Evolutionary conservation across 1,139 yeast genomes (phyloP), one percentile per base, ranked within the genome.

Genomic region (Magnusiomyces suaveolens): DNA sequence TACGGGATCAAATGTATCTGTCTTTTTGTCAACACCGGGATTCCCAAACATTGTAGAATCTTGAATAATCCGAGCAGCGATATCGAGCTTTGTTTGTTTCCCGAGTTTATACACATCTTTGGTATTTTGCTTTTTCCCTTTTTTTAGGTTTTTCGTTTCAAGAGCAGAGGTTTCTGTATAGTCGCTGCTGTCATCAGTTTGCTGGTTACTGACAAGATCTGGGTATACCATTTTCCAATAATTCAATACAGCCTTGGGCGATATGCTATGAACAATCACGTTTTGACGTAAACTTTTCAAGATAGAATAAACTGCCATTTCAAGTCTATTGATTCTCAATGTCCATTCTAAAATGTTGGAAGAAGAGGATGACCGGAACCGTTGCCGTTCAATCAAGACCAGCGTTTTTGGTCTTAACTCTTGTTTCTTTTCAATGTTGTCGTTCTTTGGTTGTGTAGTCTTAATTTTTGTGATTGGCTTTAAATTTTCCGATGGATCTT

Each of bases 361-460:
- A 0, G 76, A 69, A 0, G 82, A 78, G 55, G 68, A 69, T 0
- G 80, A 72, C 46, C 86, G 69, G 50, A 75, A 70, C 43, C 86
- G 63, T 61, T 82, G 87, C 54, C 80, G 66, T 61, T 82, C 87
- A 3, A 82, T 67, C 2, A 81, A 62, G 3, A 79, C 71, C 3
- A 75, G 63, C 55, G 74, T 75, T 0, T 80, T 29, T 29, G 36
- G 75, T 0, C 59, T 38, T 20, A 20, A 4, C 24, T 14, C 20
- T 41, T 23, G 21, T 18, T 16, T n/a, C 16, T 6, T 6, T 41
- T 41, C 23, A n/a, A 3, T 20, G 23, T 4, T 12, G 12, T 8
- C 12, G 36, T 12, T 29, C 12, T 29, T 29, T 8, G 6, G 6
- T 29, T n/a, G n/a, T n/a, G n/a, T n/a, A n/a, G n/a, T n/a, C n/a